Evolutionary conservation across 345 rosid species (phyloP).

Genomic region (Trapa incisa): DNA sequence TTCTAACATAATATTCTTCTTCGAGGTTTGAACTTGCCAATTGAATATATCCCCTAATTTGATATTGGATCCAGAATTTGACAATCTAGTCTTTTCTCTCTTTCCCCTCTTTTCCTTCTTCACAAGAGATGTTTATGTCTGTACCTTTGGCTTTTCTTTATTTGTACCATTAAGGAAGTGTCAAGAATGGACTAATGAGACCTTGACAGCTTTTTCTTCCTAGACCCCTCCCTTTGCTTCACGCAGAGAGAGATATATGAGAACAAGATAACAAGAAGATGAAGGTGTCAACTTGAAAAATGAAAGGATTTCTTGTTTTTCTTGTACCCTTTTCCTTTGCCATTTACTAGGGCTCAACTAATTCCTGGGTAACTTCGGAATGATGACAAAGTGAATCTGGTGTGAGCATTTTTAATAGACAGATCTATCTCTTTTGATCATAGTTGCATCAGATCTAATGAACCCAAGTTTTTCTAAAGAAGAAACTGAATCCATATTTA

Average conservation of each 20-base stretch:
- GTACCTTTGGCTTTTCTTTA: not conserved
- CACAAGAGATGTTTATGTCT: not conserved
- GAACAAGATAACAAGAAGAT: not conserved
- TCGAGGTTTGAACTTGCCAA: not conserved
- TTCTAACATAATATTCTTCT: not conserved
- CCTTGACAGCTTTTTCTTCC: slow-evolving; percentile 1
- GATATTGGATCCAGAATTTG: not conserved
- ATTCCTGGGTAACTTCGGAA: not conserved
- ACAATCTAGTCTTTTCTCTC: not conserved
- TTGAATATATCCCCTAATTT: not conserved
- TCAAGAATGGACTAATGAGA: not conserved
- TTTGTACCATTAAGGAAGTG: not conserved
- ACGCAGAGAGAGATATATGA: not conserved
- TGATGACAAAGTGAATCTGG: not conserved
- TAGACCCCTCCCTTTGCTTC: not conserved
- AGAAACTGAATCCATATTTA: not conserved
- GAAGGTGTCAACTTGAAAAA: not conserved
- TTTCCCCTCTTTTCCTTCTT: not conserved
- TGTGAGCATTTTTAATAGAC: not conserved
- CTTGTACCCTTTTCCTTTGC: not conserved
- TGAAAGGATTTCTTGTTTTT: not conserved
- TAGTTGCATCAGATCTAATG: slow-evolving; percentile 1
- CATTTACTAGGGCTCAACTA: not conserved
- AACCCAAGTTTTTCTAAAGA: not conserved
- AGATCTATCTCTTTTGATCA: not conserved